phyloP scores from a whole-genome alignment of 1,284 basidiomycete genomes.

The Mycena sp. region DNA sequence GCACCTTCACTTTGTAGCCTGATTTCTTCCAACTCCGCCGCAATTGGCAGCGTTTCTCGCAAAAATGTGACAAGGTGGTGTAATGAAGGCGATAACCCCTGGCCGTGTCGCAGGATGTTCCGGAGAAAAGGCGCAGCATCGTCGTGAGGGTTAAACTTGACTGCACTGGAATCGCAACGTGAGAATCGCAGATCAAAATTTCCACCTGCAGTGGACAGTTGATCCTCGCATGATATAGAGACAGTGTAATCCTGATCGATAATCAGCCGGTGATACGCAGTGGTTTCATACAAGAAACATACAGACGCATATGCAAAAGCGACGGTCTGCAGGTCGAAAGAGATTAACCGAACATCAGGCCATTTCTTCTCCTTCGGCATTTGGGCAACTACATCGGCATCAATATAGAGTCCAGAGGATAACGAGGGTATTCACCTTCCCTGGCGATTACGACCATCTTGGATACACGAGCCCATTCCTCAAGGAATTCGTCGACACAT shows the following conservation, averaged over 20 bases:
- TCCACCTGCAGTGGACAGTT: conserved; percentile 66
- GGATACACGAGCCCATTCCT: conserved; percentile 91
- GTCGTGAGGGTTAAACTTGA: conserved; percentile 71
- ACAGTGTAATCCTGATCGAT: conserved; percentile 71
- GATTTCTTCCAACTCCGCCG: conserved; percentile 73
- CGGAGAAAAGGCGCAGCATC: conserved; percentile 77
- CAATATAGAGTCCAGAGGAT: conserved; percentile 8
- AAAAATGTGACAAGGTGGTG: conserved; percentile 72
- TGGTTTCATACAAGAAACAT: conserved; percentile 8
- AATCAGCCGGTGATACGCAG: too few species aligned
- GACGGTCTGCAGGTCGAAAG: conserved; percentile 91
- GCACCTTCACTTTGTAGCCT: conserved; percentile 48
- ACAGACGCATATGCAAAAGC: conserved; percentile 82
- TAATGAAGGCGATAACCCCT: conserved; percentile 71
- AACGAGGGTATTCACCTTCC: conserved; percentile 63
- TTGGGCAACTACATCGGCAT: conserved; percentile 69
- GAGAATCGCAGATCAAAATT: conserved; percentile 80
- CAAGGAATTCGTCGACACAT: conserved; percentile 88
- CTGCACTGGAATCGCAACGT: conserved; percentile 50
- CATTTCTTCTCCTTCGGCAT: conserved; percentile 79
- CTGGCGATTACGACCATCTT: conserved; percentile 93
- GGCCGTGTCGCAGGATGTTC: conserved; percentile 69
- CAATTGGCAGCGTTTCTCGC: conserved; percentile 78
- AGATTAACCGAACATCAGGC: conserved; percentile 79
- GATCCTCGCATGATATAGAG: conserved; percentile 78